Percentiles rank a stretch among this genome's conserved stretches.
These are phyloP conservation scores for Candida rishiriensis DNA, from an alignment of 805 yeast species.

Conservation along the genomic window DNA sequence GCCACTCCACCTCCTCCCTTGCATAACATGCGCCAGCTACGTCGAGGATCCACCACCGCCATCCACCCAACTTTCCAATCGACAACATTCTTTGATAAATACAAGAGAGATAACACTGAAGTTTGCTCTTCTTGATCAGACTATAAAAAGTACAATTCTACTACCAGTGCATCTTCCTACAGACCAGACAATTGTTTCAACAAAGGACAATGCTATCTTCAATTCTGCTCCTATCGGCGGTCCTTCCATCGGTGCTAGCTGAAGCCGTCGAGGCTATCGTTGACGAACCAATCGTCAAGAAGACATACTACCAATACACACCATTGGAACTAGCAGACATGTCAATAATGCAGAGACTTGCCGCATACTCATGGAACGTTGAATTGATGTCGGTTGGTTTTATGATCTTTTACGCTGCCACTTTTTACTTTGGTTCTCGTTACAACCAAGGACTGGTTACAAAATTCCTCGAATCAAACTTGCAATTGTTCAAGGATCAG, in stretches of 20 bases:
- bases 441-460: slow-evolving; percentile 55
- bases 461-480: slow-evolving; percentile 41
- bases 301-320: slow-evolving; percentile 26
- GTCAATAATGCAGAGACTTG: slow-evolving; percentile 55
- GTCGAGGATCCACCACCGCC: neutral
- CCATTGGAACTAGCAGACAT: slow-evolving; percentile 53
- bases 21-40: no score
- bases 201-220: neutral
- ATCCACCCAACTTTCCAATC: no score
- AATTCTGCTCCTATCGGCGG: neutral
- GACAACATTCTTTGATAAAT: no score
- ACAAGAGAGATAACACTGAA: no score
- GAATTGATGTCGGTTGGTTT: slow-evolving; percentile 57
- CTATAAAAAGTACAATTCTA: no score
- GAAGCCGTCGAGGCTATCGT: slow-evolving; percentile 3
- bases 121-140: no score
- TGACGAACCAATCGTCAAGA: slow-evolving; percentile 8
- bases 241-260: slow-evolving; percentile 1
- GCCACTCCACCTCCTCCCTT: no score
- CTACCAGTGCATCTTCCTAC: no score
- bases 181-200: no score
- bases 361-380: slow-evolving; percentile 67
- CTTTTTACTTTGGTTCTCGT: slow-evolving; percentile 55
- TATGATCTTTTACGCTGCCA: slow-evolving; percentile 42
- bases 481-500: slow-evolving; percentile 54